These are phyloP conservation scores for Beauveria australis DNA, from an alignment of 2,329 filamentous ascomycete species.

Conservation along the genomic window DNA sequence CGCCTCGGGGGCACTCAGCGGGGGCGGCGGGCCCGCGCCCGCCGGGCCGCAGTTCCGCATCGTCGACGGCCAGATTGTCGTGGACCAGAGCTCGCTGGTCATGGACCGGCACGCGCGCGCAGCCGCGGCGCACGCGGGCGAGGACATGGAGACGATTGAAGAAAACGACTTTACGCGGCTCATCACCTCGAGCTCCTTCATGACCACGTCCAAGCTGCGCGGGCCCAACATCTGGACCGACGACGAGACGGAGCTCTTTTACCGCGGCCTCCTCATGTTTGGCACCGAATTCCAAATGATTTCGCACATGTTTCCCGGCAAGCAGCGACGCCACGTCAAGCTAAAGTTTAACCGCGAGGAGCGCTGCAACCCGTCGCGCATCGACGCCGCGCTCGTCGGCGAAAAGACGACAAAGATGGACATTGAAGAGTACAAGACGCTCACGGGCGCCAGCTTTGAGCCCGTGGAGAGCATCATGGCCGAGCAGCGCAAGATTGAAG, in stretches of 20 bases:
- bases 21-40: slow-evolving; percentile 20
- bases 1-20: too few relatives aligned
- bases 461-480: slow-evolving; percentile 47
- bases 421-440: slow-evolving; percentile 51
- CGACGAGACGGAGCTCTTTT: slow-evolving; percentile 68
- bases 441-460: slow-evolving; percentile 45
- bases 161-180: slow-evolving; percentile 71
- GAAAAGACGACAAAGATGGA: slow-evolving; percentile 50
- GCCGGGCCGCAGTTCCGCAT: slow-evolving; percentile 51
- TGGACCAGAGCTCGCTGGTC: slow-evolving; percentile 59
- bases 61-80: slow-evolving; percentile 63
- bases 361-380: slow-evolving; percentile 51
- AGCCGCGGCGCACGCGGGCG: slow-evolving; percentile 37
- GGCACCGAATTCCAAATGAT: slow-evolving; percentile 82
- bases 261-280: slow-evolving; percentile 65
- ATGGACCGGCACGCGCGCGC: slow-evolving; percentile 62
- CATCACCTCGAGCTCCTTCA: slow-evolving; percentile 61
- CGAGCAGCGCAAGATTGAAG: slow-evolving; percentile 41
- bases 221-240: slow-evolving; percentile 61
- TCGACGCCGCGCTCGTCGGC: slow-evolving; percentile 57
- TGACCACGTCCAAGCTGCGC: slow-evolving; percentile 51
- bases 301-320: slow-evolving; percentile 63
- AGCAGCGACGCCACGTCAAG: slow-evolving; percentile 67
- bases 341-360: slow-evolving; percentile 79
- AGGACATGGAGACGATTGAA: slow-evolving; percentile 56